Conservation (phyloP, 2,329 filamentous ascomycete genomes). For the Colletotrichum sublineola region DNA sequence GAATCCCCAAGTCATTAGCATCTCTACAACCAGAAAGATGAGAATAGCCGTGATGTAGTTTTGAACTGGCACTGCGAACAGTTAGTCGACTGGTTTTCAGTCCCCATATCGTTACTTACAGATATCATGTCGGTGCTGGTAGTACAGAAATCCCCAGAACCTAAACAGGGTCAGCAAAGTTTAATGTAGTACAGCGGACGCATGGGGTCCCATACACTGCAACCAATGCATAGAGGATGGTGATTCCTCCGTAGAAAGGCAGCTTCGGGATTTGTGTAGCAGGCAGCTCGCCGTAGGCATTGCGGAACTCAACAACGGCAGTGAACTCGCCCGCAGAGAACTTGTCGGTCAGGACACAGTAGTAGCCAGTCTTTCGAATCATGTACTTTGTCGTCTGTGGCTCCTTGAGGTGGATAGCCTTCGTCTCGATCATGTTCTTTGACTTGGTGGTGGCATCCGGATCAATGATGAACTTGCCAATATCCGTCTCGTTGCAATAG, state of each 20-base stretch:
- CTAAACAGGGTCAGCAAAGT: slow-evolving; percentile 54
- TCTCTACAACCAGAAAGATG: slow-evolving; percentile 93
- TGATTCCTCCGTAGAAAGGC: slow-evolving; percentile 95
- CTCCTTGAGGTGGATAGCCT: slow-evolving; percentile 85
- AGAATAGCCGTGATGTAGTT: slow-evolving; percentile 99
- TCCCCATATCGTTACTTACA: not conserved
- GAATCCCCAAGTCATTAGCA: slow-evolving; percentile 99
- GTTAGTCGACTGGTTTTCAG: not conserved
- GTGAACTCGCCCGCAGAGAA: slow-evolving; percentile 79
- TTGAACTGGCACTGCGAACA: slow-evolving; percentile 84
- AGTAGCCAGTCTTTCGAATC: slow-evolving; percentile 93
- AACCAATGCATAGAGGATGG: slow-evolving; percentile 92
- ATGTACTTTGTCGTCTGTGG: slow-evolving; percentile 81
- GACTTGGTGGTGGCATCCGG: slow-evolving; percentile 81
- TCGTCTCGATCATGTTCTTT: slow-evolving; percentile 79
- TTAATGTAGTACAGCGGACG: slow-evolving; percentile 39
- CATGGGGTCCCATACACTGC: slow-evolving; percentile 65
- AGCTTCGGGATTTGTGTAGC: slow-evolving; percentile 97
- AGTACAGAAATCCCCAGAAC: slow-evolving; percentile 96
- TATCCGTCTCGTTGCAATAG: slow-evolving; percentile 80
- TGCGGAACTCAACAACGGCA: slow-evolving; percentile 90
- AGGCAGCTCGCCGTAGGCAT: slow-evolving; percentile 95
- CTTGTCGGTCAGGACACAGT: slow-evolving; percentile 86
- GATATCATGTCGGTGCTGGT: slow-evolving; percentile 92
- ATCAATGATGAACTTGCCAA: slow-evolving; percentile 87